phyloP scores from a whole-genome alignment of 805 yeast genomes.

The Jamesozyma piceae region DNA sequence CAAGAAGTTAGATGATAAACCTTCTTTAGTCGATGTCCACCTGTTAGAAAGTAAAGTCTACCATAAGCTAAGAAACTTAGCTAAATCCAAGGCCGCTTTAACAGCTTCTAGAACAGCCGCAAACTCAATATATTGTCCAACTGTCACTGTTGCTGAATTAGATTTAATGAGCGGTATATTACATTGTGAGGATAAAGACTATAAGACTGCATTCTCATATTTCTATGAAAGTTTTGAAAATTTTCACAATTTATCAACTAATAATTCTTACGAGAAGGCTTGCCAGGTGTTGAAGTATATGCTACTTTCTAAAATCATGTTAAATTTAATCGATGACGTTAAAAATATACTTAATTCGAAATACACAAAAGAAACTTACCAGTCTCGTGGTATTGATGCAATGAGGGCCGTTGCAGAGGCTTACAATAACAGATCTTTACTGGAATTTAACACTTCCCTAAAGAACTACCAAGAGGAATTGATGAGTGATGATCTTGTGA shows the following conservation, averaged over 20 bases:
- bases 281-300: constrained; percentile 81
- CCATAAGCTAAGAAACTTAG: constrained; percentile 82
- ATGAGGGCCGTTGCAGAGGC: constrained; percentile 91
- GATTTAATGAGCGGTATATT: constrained; percentile 92
- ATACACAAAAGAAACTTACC: constrained; percentile 53
- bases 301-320: constrained; percentile 89
- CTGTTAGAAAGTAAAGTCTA: constrained; percentile 81
- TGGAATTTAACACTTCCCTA: constrained; percentile 82
- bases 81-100: constrained; percentile 84
- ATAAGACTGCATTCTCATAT: constrained; percentile 90
- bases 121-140: constrained; percentile 91
- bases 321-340: constrained; percentile 77
- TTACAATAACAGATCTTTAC: constrained; percentile 77
- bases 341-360: constrained; percentile 70
- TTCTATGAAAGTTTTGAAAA: constrained; percentile 94
- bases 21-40: constrained; percentile 91
- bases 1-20: constrained; percentile 90
- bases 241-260: constrained; percentile 43
- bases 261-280: constrained; percentile 52
- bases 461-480: constrained; percentile 63
- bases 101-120: constrained; percentile 96
- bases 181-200: constrained; percentile 95
- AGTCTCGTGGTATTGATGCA: constrained; percentile 84
- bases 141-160: constrained; percentile 85
- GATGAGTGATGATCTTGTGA: constrained; percentile 76